A percentile compares a stretch with the other conserved stretches of the same genome.
Evolutionary conservation across 169 alveolate species (phyloP).

Genomic region (Plasmodium cynomolgi): DNA sequence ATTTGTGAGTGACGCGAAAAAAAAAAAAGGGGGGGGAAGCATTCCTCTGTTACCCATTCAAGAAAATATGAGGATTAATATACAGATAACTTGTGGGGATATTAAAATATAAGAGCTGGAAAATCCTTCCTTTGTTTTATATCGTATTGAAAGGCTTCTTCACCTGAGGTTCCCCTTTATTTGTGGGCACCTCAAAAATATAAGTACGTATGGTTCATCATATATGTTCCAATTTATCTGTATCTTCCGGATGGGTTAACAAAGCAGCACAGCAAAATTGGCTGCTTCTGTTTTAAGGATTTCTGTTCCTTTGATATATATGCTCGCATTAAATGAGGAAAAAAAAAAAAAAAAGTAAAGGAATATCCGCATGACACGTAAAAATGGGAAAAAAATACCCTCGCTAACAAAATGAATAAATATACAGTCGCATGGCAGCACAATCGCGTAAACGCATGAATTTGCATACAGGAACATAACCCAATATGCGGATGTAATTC

Average conservation of each 20-base stretch:
- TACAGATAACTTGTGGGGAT: background rate
- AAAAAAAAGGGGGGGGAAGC: background rate
- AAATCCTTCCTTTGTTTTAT: background rate
- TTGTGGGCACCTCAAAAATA: background rate
- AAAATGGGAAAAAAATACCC: background rate
- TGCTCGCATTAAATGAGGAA: background rate
- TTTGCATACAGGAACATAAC: background rate
- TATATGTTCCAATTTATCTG: background rate
- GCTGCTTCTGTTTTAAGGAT: background rate
- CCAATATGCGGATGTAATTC: background rate
- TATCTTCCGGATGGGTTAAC: background rate
- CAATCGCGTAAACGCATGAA: background rate
- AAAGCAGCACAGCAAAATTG: background rate
- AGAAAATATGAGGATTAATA: background rate
- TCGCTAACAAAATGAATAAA: background rate
- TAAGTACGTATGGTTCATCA: background rate
- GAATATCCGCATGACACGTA: conserved; percentile 2
- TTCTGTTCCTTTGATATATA: background rate
- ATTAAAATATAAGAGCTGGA: background rate
- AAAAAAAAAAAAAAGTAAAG: background rate
- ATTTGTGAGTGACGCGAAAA: background rate
- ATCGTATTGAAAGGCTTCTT: background rate
- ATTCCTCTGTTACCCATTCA: background rate
- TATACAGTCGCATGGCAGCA: background rate
- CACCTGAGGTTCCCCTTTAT: background rate